Percentiles rank a stretch among this genome's conserved stretches.
phyloP scores from a whole-genome alignment of 768 basidiomycete genomes.

The Phanerochaete sordida region DNA sequence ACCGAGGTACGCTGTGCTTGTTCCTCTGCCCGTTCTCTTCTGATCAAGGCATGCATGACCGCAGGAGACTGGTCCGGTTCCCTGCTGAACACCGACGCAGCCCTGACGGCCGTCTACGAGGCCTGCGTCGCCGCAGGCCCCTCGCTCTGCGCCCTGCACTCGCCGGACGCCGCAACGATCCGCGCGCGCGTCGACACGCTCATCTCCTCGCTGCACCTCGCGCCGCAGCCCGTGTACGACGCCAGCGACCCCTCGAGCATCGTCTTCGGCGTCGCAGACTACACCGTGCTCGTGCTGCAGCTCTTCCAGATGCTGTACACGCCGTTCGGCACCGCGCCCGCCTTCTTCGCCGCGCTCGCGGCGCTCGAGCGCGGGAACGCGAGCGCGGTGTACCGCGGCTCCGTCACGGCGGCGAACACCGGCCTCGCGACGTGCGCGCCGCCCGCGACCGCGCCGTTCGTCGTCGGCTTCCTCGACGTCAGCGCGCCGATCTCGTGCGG shows the following conservation, averaged over 20 bases:
- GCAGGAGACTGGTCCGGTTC: neutral
- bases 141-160: constrained; percentile 20
- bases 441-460: neutral
- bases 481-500: neutral
- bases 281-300: neutral
- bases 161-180: constrained; percentile 15
- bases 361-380: neutral
- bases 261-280: neutral
- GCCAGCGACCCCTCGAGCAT: neutral
- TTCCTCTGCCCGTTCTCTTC: neutral
- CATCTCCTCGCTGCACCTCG: neutral
- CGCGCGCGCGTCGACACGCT: constrained; percentile 11
- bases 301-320: neutral
- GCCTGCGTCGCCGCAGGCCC: constrained; percentile 17
- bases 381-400: neutral
- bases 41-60: neutral
- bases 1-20: constrained; percentile 13
- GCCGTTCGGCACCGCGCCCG: neutral
- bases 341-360: neutral
- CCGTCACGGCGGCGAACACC: neutral
- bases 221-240: neutral
- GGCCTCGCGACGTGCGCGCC: neutral
- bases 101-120: constrained; percentile 18
- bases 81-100: constrained; percentile 16
- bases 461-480: neutral